Base-by-base conservation (phyloP, 768 basidiomycete species). In the Antrodiella citrinella region DNA sequence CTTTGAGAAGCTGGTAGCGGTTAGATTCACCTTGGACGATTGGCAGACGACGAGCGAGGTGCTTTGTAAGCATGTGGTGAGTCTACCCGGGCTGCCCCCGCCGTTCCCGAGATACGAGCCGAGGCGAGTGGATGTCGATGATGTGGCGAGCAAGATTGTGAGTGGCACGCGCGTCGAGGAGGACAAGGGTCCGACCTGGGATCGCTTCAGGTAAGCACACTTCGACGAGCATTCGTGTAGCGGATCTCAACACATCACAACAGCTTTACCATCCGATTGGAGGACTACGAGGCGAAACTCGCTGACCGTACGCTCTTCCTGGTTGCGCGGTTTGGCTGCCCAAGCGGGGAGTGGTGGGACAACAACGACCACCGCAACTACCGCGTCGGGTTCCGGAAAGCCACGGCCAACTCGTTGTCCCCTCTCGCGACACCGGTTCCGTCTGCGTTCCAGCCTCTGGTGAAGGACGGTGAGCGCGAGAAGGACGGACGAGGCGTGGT, bases 11-110 rank as follows among this genome's bases (percentile, higher is more conserved):
- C 73, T 77, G 47, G 84, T 97, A 43, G 82, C 78, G 0, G 75
- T 96, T 0, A 73, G 94, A 1, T 98, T 94, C 64, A 97, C 95
- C 1, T 72, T 95, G 44, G 95, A 97, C 65, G 82, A 86, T 44
- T 98, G 95, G 95, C 81, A 86, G 54, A 98, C 94, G 2, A 88
- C 89, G 0, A 84, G 81, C 40, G 95, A 98, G 63, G 91, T 96
- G 25, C 53, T 60, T 66, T 40, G 84, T 75, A n/a, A 66, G 60
- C 43, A 82, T 53, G 59, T 68, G 30, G 65, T 65, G n/a, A 74
- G 73, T 15, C 60, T 82, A 22, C 54, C 70, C 3, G 42, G 66
- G 22, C 4, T 67, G 65, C 45, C 76, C 70, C 0, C 52, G 57
- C 51, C 56, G 57, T 55, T 69, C 62, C 52, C 48, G 53, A 47